phyloP scores from a whole-genome alignment of 2,329 filamentous ascomycete species.

The Ilyonectria destructans region DNA sequence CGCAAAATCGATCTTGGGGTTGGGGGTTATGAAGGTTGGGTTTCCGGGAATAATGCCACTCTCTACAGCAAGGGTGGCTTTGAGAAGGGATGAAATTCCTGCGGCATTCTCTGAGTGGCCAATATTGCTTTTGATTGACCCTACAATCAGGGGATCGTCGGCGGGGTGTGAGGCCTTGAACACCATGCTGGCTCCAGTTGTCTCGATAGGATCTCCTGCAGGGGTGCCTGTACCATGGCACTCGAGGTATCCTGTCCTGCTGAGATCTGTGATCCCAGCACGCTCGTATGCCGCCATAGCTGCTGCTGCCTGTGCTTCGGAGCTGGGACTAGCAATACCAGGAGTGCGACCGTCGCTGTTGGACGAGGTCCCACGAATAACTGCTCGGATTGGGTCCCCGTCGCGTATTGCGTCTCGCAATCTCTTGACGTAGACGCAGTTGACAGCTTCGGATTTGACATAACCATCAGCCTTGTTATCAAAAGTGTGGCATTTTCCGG shows the following conservation, averaged over 20 bases:
- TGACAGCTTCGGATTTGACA: slow-evolving; percentile 62
- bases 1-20: slow-evolving; percentile 57
- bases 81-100: slow-evolving; percentile 51
- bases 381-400: slow-evolving; percentile 56
- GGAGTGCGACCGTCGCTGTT: slow-evolving; percentile 54
- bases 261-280: slow-evolving; percentile 45
- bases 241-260: slow-evolving; percentile 54
- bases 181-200: slow-evolving; percentile 47
- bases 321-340: slow-evolving; percentile 55
- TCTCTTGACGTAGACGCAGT: slow-evolving; percentile 60
- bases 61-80: slow-evolving; percentile 49
- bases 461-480: slow-evolving; percentile 61
- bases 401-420: slow-evolving; percentile 61
- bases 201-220: slow-evolving; percentile 58
- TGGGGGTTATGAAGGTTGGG: slow-evolving; percentile 57
- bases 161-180: slow-evolving; percentile 38
- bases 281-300: slow-evolving; percentile 51
- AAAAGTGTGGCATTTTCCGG: slow-evolving; percentile 53
- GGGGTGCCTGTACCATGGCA: slow-evolving; percentile 59
- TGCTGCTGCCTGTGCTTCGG: slow-evolving; percentile 49
- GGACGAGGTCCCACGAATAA: slow-evolving; percentile 51
- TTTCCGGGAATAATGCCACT: slow-evolving; percentile 48
- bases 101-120: slow-evolving; percentile 52
- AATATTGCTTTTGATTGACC: slow-evolving; percentile 54
- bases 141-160: slow-evolving; percentile 46